A percentile compares a stretch with the other conserved stretches of the same genome.
Conservation (phyloP, 2,329 filamentous ascomycete species). For the Chaetomiaceae sp. region DNA sequence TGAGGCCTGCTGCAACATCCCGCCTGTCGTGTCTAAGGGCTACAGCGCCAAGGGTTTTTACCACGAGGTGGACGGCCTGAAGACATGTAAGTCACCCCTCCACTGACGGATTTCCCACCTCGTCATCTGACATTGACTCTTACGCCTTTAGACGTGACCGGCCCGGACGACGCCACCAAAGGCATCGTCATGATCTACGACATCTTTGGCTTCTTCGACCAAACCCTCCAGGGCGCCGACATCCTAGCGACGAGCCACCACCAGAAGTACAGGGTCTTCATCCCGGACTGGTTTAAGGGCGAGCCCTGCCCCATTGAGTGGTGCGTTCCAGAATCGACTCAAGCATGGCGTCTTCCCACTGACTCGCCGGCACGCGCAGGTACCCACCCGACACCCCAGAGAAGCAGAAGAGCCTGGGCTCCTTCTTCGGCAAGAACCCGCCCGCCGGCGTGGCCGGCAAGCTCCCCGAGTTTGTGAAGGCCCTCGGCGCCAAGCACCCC, state of each 20-base stretch:
- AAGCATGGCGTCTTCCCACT: not conserved
- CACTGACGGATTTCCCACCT: not conserved
- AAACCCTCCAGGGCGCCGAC: slow-evolving; percentile 65
- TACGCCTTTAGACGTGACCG: slow-evolving; percentile 38
- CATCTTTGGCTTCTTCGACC: slow-evolving; percentile 65
- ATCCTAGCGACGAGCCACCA: slow-evolving; percentile 51
- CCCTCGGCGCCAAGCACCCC: slow-evolving; percentile 46
- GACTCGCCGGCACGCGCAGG: slow-evolving; percentile 34
- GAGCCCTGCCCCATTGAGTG: slow-evolving; percentile 52
- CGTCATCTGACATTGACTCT: not conserved
- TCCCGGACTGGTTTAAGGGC: slow-evolving; percentile 87
- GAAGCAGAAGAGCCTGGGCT: slow-evolving; percentile 52
- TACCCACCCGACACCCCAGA: slow-evolving; percentile 60
- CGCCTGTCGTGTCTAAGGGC: slow-evolving; percentile 39
- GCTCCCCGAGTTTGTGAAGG: slow-evolving; percentile 50
- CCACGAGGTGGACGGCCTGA: slow-evolving; percentile 37
- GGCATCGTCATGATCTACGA: slow-evolving; percentile 59
- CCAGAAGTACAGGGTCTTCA: slow-evolving; percentile 76
- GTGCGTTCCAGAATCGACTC: slow-evolving; percentile 26
- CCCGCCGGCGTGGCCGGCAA: slow-evolving; percentile 42
- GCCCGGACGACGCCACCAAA: slow-evolving; percentile 43
- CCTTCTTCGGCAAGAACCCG: slow-evolving; percentile 51
- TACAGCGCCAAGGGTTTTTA: slow-evolving; percentile 43
- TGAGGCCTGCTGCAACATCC: slow-evolving; percentile 37
- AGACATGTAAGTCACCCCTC: slow-evolving; percentile 37